Evolutionary conservation across 805 yeast genomes (phyloP).

Genomic region (Wickerhamiella musiphila): DNA sequence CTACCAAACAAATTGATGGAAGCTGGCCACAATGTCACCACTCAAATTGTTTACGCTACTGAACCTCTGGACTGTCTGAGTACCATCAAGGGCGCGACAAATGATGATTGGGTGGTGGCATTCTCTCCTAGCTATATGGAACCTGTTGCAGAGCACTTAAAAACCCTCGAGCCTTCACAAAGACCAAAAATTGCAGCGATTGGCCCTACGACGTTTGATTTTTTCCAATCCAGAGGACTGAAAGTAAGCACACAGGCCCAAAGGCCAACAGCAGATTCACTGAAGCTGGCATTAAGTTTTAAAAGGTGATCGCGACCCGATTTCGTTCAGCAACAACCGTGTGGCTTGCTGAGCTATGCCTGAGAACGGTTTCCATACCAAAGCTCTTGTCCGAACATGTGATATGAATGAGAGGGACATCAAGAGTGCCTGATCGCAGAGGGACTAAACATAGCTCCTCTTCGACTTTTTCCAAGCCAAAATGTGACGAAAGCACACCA

Average conservation of each 20-base stretch:
- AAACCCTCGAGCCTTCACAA: slow-evolving; percentile 13
- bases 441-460: slow-evolving; percentile 38
- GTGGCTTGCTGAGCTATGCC: slow-evolving; percentile 50
- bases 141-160: slow-evolving; percentile 35
- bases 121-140: slow-evolving; percentile 86
- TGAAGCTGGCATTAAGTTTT: slow-evolving; percentile 21
- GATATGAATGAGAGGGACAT: slow-evolving; percentile 45
- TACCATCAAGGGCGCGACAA: not conserved
- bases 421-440: slow-evolving; percentile 52
- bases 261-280: slow-evolving; percentile 52
- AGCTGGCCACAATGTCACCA: slow-evolving; percentile 32
- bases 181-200: slow-evolving; percentile 68
- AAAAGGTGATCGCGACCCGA: slow-evolving; percentile 43
- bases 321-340: slow-evolving; percentile 56
- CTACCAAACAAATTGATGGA: slow-evolving; percentile 43
- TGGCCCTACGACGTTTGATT: slow-evolving; percentile 77
- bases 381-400: slow-evolving; percentile 19
- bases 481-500: slow-evolving; percentile 48
- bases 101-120: slow-evolving; percentile 53
- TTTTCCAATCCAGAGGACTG: slow-evolving; percentile 34
- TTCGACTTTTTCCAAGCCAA: slow-evolving; percentile 33
- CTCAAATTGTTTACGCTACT: slow-evolving; percentile 56
- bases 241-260: slow-evolving; percentile 45
- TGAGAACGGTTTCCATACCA: slow-evolving; percentile 28
- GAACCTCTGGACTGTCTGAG: slow-evolving; percentile 30